Conservation (phyloP, 257 asterid genomes). For the Vinca minor region DNA sequence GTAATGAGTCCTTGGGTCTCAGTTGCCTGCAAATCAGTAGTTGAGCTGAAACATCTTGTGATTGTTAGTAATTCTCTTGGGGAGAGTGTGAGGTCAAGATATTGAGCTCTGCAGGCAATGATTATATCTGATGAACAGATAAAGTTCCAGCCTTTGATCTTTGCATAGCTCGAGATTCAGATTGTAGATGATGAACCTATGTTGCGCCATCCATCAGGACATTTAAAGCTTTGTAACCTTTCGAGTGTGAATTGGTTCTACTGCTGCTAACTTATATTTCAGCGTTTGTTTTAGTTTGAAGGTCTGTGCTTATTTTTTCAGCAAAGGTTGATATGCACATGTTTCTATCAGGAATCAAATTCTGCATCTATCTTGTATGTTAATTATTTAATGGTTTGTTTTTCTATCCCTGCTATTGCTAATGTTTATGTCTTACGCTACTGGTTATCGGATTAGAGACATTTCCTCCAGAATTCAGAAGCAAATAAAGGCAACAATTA, state of each 20-base stretch:
- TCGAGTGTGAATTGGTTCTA: constrained; percentile 15
- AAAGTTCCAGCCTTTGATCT: neutral
- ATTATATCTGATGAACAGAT: neutral
- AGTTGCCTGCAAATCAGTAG: neutral
- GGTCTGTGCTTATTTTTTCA: constrained; percentile 12
- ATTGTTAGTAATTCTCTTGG: neutral
- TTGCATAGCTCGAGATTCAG: constrained; percentile 7
- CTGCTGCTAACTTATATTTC: constrained; percentile 10
- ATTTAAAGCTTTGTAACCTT: constrained; percentile 21
- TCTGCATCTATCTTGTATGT: neutral
- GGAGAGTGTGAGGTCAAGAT: constrained; percentile 2
- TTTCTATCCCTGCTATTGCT: neutral
- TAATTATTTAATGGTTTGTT: constrained; percentile 2
- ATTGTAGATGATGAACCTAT: constrained; percentile 13
- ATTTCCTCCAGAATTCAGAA: too few relatives aligned
- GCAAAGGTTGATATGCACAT: neutral
- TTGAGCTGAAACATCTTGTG: constrained; percentile 4
- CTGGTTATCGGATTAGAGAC: neutral
- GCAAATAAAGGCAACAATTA: neutral
- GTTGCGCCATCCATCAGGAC: constrained; percentile 10
- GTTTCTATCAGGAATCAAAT: constrained; percentile 2
- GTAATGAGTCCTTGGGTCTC: neutral
- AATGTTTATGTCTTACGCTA: neutral
- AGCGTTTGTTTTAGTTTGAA: constrained; percentile 12
- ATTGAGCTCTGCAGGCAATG: neutral